Base-by-base conservation (phyloP, 2,329 filamentous ascomycete species). In the Aquanectria penicillioides region DNA sequence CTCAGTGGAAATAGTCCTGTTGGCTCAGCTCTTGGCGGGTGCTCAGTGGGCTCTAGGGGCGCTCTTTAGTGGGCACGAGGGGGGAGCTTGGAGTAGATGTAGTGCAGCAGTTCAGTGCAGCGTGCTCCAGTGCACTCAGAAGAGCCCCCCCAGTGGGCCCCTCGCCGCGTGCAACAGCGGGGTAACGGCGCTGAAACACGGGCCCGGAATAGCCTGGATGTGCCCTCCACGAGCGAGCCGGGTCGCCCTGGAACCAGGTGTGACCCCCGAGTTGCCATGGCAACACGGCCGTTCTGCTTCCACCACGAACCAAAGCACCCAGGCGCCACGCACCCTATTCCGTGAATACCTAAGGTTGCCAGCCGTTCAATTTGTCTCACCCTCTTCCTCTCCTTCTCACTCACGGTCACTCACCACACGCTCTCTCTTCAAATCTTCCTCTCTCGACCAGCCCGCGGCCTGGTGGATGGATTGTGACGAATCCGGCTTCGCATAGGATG, bases 141-240 rank as follows among this genome's bases (percentile, higher is more conserved):
- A 62, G 58, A 37, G 56, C 53, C 54, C 57, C 64, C 62, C 51
- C 41, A 51, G 55, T 23, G 57, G 61, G 9, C 31, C 54, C 57
- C 61, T 59, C 44, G 63, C 52, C 55, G 66, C 46, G 59, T 57
- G 56, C 67, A 61, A 60, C 64, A 67, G 67, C 67, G 67, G 67
- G 67, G 67, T 69, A 70, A 40, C 34, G 12, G 43, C 50, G 47
- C 49, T 69, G 62, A 67, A 70, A 70, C 67, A 59, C 46, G 49
- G 59, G 46, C 47, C 47, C 53, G 57, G 63, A n/a, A n/a, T n/a
- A n/a, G n/a, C n/a, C n/a, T n/a, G n/a, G n/a, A n/a, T n/a, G n/a
- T n/a, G n/a, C n/a, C n/a, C n/a, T n/a, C n/a, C n/a, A n/a, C n/a
- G n/a, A n/a, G n/a, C 58, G 65, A 59, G 65, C 61, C 59, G 63